These are phyloP conservation scores for Candida anutae DNA, from an alignment of 1,139 yeast genomes.

Conservation along the genomic window DNA sequence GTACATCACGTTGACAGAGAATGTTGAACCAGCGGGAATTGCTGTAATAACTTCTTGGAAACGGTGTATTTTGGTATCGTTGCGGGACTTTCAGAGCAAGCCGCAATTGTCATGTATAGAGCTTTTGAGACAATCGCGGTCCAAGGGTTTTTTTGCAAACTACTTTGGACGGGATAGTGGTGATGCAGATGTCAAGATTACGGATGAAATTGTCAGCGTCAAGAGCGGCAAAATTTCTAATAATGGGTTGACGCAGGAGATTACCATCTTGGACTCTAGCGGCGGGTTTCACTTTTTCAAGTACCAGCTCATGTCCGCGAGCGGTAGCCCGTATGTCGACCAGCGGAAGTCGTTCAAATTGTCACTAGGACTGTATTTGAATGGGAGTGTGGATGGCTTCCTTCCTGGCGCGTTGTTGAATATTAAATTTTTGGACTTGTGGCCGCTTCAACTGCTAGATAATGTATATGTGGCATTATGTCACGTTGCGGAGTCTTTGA, in stretches of 20 bases:
- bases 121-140: constrained; percentile 14
- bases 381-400: constrained; percentile 31
- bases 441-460: constrained; percentile 26
- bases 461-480: constrained; percentile 44
- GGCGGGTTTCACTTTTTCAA: constrained; percentile 32
- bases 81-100: constrained; percentile 65
- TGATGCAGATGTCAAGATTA: constrained; percentile 13
- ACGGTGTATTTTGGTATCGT: constrained; percentile 52
- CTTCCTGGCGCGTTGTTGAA: constrained; percentile 26
- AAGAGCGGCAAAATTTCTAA: constrained; percentile 48
- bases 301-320: constrained; percentile 25
- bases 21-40: constrained; percentile 71
- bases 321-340: constrained; percentile 22
- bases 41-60: constrained; percentile 66
- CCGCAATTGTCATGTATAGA: constrained; percentile 38
- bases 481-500: constrained; percentile 17
- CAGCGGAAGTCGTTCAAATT: constrained; percentile 20
- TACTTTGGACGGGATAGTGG: constrained; percentile 15
- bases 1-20: constrained; percentile 47
- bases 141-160: constrained; percentile 19
- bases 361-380: constrained; percentile 21
- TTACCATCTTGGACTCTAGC: constrained; percentile 38
- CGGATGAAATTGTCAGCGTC: constrained; percentile 51
- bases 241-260: constrained; percentile 38
- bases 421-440: constrained; percentile 47